These are phyloP conservation scores for Phytophthora hybrid DNA, from an alignment of 352 stramenopile genomes.

Conservation along the genomic window DNA sequence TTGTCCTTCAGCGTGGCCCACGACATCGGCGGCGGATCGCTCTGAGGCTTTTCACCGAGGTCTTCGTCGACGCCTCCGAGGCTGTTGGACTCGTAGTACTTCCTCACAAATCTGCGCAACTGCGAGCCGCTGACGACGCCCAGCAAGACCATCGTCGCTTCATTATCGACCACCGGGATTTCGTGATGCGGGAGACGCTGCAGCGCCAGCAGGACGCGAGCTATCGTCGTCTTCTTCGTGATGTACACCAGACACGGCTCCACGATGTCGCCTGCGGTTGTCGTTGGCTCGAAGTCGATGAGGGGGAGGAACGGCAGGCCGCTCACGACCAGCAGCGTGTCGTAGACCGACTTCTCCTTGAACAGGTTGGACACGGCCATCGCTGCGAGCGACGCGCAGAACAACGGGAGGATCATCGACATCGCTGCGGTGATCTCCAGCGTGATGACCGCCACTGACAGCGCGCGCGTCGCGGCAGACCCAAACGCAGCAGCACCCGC, in stretches of 20 bases:
- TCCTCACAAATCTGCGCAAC: conserved; percentile 68
- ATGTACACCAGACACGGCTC: conserved; percentile 78
- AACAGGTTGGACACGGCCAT: conserved; percentile 74
- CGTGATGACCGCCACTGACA: conserved; percentile 89
- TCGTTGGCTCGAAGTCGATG: conserved; percentile 71
- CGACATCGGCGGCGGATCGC: conserved; percentile 43
- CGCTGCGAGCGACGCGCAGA: conserved; percentile 72
- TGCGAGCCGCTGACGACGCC: conserved; percentile 69
- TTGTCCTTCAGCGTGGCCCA: conserved; percentile 76
- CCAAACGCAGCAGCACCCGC: conserved; percentile 81
- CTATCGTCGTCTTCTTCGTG: conserved; percentile 74
- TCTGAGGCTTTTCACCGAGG: conserved; percentile 70
- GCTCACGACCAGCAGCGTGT: conserved; percentile 79
- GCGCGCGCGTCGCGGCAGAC: conserved; percentile 71
- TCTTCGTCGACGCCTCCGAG: conserved; percentile 72
- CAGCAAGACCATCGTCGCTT: conserved; percentile 72
- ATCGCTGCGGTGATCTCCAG: conserved; percentile 89
- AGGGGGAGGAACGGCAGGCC: conserved; percentile 88
- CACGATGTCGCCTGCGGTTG: conserved; percentile 72
- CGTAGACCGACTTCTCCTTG: conserved; percentile 83
- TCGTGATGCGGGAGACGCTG: conserved; percentile 76
- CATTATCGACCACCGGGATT: conserved; percentile 77
- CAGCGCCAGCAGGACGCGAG: conserved; percentile 75
- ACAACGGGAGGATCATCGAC: conserved; percentile 84
- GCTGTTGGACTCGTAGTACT: conserved; percentile 62